Evolutionary conservation across 2,329 filamentous ascomycete genomes (phyloP), one percentile per base, ranked within the genome.

Genomic region (Incumbomyces lentus): DNA sequence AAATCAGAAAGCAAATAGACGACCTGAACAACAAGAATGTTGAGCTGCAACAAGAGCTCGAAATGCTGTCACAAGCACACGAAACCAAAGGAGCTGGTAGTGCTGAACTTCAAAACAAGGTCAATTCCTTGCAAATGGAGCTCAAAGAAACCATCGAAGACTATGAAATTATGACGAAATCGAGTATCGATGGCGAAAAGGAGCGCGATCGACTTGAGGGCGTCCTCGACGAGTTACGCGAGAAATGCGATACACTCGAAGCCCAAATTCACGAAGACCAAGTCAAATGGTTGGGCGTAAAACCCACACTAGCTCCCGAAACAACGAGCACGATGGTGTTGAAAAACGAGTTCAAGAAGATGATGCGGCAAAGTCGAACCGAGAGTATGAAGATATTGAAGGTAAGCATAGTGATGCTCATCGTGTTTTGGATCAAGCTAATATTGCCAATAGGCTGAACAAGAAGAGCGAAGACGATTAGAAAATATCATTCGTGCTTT

Each of bases 291-390:
- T 65, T 86, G 56, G 82, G 81, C 5, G 66, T 76, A 29, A 75
- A 71, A 59, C 58, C 62, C 41, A 60, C 59, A 36, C 52, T 55
- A 44, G 48, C 66, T 46, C 58, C 63, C 12, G 78, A 81, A 53
- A 75, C 70, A 8, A 85, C 79, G 10, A 84, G 79, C 55, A 81
- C 79, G 18, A 76, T 76, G 64, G 79, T 85, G 34, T 59, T 86
- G 58, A 79, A 80, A 63, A 81, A 80, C 52, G 82, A 86, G 61
- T 86, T 86, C 61, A 84, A 84, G 69, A 85, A 82, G 68, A 86
- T 86, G 82, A 85, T 86, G 81, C 73, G 80, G 52, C 81, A 86
- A 58, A 79, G 79, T 40, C 75, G 81, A 51, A 70, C 73, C 1
- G 82, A 86, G 62, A 80, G 76, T 51, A 67, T 79, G 57, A 82